Base-by-base conservation (phyloP, 2,329 filamentous ascomycete genomes). In the Hypoxylon sp. region DNA sequence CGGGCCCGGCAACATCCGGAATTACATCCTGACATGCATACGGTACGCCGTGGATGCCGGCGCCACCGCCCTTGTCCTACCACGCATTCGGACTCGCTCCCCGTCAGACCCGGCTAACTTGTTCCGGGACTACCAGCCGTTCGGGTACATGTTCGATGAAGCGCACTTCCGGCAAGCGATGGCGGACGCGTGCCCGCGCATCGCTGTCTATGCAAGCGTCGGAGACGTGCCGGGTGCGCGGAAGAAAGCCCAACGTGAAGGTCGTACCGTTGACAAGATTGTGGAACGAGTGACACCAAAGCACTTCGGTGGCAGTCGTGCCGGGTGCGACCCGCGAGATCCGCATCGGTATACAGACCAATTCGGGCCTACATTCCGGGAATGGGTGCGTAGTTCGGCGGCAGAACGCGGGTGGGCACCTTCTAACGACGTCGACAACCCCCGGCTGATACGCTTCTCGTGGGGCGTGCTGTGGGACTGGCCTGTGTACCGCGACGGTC, bases 1-100 rank as follows among this genome's bases (percentile, higher is more conserved):
- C 37, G 83, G 82, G 41, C 81, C 83, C 27, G 82, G 82, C 53
- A 84, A 84, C 68, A 83, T 84, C 50, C 78, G 83, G 57, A 83
- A 82, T 73, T 84, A 82, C 74, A 80, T 84, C 50, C 75, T 84
- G 37, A 84, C 81, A 0, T 85, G 83, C 63, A 32, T 84, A 5
- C 81, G 83, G 19, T 85, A 85, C 70, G 82, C 79, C 34, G 78
- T 84, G 65, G 81, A 81, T 7, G 80, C 81, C 0, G 82, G 82
- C 12, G 81, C 82, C 1, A 78, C 81, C 0, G 80, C 78, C 0
- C 66, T 84, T 1, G 77, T 82, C 7, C 72, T 83, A 54, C 83
- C 83, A 0, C 76, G 72, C 27, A 83, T 84, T 61, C 77, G 80
- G 34, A 74, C 75, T 1, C 77, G 82, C 5, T 78, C 78, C 1